Percentiles rank a stretch among this genome's conserved stretches.
phyloP scores from a whole-genome alignment of 495 filamentous ascomycete genomes.

The Bacidia gigantensis region DNA sequence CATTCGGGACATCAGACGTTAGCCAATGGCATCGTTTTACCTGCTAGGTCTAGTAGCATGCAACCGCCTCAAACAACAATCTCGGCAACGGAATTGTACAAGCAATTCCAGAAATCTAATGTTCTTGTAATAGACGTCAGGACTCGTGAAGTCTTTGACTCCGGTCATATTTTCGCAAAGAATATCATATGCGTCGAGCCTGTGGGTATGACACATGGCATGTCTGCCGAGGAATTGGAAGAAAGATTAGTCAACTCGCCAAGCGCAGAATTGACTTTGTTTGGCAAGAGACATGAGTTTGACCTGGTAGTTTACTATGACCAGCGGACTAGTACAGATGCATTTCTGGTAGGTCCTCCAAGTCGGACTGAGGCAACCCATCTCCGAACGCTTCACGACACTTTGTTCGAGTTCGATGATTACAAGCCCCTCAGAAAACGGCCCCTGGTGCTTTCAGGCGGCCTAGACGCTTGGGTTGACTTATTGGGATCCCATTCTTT shows the following conservation, averaged over 20 bases:
- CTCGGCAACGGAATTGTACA: slow-evolving; percentile 47
- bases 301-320: slow-evolving; percentile 90
- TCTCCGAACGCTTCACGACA: slow-evolving; percentile 58
- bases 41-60: slow-evolving; percentile 5
- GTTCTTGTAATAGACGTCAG: slow-evolving; percentile 81
- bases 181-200: slow-evolving; percentile 85
- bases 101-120: slow-evolving; percentile 46
- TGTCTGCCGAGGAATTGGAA: slow-evolving; percentile 74
- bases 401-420: slow-evolving; percentile 68
- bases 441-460: slow-evolving; percentile 68
- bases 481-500: slow-evolving; percentile 60
- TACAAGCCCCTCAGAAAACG: slow-evolving; percentile 56
- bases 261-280: slow-evolving; percentile 54
- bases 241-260: slow-evolving; percentile 74
- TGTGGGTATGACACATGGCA: slow-evolving; percentile 55
- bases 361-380: slow-evolving; percentile 39
- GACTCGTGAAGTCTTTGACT: slow-evolving; percentile 65
- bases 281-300: slow-evolving; percentile 63
- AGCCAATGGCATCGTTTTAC: slow-evolving; percentile 1
- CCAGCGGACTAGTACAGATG: slow-evolving; percentile 43
- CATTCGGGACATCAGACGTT: slow-evolving; percentile 1
- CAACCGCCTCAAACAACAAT: slow-evolving; percentile 28
- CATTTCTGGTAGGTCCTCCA: slow-evolving; percentile 34
- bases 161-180: slow-evolving; percentile 71
- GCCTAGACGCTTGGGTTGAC: slow-evolving; percentile 73